A percentile compares a stretch with the other conserved stretches of the same genome.
phyloP scores from a whole-genome alignment of 768 basidiomycete species.

The Pleurotus tuber-regium region DNA sequence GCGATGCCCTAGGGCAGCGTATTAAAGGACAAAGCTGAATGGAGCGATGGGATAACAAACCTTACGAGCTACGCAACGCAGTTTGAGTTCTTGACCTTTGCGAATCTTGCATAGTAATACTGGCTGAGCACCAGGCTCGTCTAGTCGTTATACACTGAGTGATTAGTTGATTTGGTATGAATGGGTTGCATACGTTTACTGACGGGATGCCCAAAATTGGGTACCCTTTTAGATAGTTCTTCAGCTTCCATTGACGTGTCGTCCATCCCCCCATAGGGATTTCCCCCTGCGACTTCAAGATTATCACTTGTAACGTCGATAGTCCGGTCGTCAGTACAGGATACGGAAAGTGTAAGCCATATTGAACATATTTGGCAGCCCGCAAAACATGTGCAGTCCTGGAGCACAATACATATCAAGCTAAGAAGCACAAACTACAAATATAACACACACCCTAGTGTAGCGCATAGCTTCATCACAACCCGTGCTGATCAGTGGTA shows the following conservation, averaged over 20 bases:
- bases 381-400: conserved; percentile 92
- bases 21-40: background rate
- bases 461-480: conserved; percentile 88
- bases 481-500: conserved; percentile 84
- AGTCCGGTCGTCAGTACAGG: conserved; percentile 68
- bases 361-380: conserved; percentile 88
- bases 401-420: background rate
- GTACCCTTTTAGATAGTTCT: conserved; percentile 70
- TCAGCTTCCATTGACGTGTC: conserved; percentile 44
- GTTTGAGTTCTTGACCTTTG: conserved; percentile 87
- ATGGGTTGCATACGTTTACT: conserved; percentile 63
- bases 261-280: conserved; percentile 23
- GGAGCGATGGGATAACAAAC: conserved; percentile 35
- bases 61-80: conserved; percentile 91
- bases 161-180: conserved; percentile 1
- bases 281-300: conserved; percentile 59
- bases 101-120: conserved; percentile 90
- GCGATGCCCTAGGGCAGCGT: conserved; percentile 73
- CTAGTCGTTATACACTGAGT: conserved; percentile 32
- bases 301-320: conserved; percentile 88
- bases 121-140: conserved; percentile 58
- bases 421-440: conserved; percentile 3
- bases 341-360: conserved; percentile 71
- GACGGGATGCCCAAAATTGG: conserved; percentile 78
- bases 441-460: conserved; percentile 51